Evolutionary conservation across 2,329 filamentous ascomycete species (phyloP).

Genomic region (Botryosphaeria agaves): DNA sequence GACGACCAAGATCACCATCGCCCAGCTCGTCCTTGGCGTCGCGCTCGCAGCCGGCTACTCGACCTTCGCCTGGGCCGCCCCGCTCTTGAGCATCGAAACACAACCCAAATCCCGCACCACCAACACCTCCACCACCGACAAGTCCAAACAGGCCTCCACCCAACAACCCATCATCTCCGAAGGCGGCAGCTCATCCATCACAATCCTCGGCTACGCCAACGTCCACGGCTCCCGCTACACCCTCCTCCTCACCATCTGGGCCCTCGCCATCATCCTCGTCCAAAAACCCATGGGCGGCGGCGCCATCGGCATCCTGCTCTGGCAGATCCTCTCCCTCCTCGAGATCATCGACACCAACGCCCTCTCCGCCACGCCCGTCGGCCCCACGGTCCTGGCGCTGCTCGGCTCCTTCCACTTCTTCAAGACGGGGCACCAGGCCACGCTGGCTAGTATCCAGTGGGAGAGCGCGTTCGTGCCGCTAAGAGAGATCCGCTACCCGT

Average conservation of each 20-base stretch:
- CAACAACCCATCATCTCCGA: conserved; percentile 15
- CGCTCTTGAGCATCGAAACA: conserved; percentile 56
- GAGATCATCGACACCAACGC: conserved; percentile 46
- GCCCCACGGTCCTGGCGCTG: conserved; percentile 69
- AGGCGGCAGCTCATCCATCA: conserved; percentile 31
- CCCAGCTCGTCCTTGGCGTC: conserved; percentile 64
- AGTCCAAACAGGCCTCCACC: conserved; percentile 20
- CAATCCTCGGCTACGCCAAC: conserved; percentile 82
- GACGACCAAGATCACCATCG: conserved; percentile 55
- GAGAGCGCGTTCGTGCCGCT: conserved; percentile 87
- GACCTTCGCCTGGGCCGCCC: conserved; percentile 72
- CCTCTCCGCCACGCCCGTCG: conserved; percentile 52
- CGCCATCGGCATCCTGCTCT: conserved; percentile 62
- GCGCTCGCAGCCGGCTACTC: conserved; percentile 70
- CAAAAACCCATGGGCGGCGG: conserved; percentile 92
- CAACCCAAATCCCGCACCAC: conserved; percentile 5
- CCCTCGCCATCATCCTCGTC: conserved; percentile 59
- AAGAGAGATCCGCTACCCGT: conserved; percentile 69
- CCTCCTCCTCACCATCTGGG: conserved; percentile 62
- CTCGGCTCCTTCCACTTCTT: conserved; percentile 91
- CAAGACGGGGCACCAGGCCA: conserved; percentile 93
- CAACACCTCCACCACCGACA: conserved; percentile 23
- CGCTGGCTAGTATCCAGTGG: conserved; percentile 81
- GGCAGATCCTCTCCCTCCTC: conserved; percentile 69
- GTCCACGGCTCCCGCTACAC: conserved; percentile 85